These are phyloP conservation scores for Chrysoporthe puriensis DNA, from an alignment of 2,329 filamentous ascomycete genomes.

Conservation along the genomic window DNA sequence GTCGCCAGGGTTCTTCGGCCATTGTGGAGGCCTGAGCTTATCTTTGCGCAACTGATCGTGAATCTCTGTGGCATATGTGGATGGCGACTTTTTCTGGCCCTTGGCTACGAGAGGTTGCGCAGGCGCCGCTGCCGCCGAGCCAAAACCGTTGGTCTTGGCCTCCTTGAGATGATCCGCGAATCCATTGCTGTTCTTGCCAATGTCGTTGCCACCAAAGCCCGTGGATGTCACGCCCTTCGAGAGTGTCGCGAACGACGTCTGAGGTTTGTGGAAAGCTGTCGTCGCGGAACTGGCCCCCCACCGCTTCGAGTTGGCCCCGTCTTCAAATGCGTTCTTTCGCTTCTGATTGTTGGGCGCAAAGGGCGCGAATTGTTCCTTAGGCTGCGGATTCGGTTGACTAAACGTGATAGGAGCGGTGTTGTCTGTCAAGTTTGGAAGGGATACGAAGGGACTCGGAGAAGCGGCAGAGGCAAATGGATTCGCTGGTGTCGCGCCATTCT, in stretches of 20 bases:
- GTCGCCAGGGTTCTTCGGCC: slow-evolving; percentile 60
- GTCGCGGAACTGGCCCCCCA: slow-evolving; percentile 14
- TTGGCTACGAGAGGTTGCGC: slow-evolving; percentile 10
- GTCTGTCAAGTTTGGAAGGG: slow-evolving; percentile 10
- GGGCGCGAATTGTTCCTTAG: neutral
- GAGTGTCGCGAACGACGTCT: slow-evolving; percentile 6
- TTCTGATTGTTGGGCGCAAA: slow-evolving; percentile 19
- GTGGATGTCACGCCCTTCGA: neutral
- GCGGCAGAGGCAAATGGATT: slow-evolving; percentile 24
- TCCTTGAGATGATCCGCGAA: slow-evolving; percentile 21
- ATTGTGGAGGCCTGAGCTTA: slow-evolving; percentile 56
- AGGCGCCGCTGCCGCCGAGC: slow-evolving; percentile 15
- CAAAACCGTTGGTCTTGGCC: slow-evolving; percentile 16
- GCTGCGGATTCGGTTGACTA: slow-evolving; percentile 9
- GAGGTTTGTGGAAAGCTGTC: slow-evolving; percentile 18
- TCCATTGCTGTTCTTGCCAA: slow-evolving; percentile 23
- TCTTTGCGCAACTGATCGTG: slow-evolving; percentile 58
- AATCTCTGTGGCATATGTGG: slow-evolving; percentile 53
- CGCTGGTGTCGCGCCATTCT: slow-evolving; percentile 7
- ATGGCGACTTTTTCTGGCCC: slow-evolving; percentile 29
- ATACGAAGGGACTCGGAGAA: slow-evolving; percentile 18
- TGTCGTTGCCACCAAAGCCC: slow-evolving; percentile 22
- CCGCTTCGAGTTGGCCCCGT: slow-evolving; percentile 17
- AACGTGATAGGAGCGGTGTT: slow-evolving; percentile 9
- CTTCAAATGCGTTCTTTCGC: slow-evolving; percentile 27